Conservation (phyloP, 768 basidiomycete genomes). For the Butyriboletus loyo region DNA sequence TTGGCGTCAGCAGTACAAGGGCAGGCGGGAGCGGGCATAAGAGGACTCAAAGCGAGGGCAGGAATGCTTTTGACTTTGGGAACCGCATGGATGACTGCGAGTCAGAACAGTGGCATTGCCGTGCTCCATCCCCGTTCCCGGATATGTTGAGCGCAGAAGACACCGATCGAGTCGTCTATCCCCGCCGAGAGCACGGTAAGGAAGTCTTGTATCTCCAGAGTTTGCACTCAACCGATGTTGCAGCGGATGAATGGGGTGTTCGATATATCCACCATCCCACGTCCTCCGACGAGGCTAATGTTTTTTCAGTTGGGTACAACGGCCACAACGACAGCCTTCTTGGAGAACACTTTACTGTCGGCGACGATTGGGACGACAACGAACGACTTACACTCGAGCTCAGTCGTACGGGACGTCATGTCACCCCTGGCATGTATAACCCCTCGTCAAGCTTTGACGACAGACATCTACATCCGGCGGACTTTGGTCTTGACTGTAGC, state of each 20-base stretch:
- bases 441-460: slow-evolving; percentile 1
- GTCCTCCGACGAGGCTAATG: slow-evolving; percentile 12
- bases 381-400: slow-evolving; percentile 22
- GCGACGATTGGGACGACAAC: slow-evolving; percentile 24
- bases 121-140: slow-evolving; percentile 25
- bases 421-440: not conserved
- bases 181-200: slow-evolving; percentile 26
- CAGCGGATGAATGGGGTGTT: slow-evolving; percentile 32
- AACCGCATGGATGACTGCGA: slow-evolving; percentile 18
- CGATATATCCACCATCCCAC: slow-evolving; percentile 10
- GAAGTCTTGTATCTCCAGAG: not conserved
- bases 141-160: slow-evolving; percentile 12
- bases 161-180: slow-evolving; percentile 28
- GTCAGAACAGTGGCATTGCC: slow-evolving; percentile 23
- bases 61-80: slow-evolving; percentile 38
- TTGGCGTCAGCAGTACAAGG: not conserved
- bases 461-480: slow-evolving; percentile 6
- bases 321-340: slow-evolving; percentile 26
- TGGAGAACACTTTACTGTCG: slow-evolving; percentile 20
- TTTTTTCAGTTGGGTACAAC: slow-evolving; percentile 24
- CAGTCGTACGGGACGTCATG: not conserved
- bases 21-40: slow-evolving; percentile 42
- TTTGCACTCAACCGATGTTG: slow-evolving; percentile 7
- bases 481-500: slow-evolving; percentile 4
- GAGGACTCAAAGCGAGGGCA: slow-evolving; percentile 42